Evolutionary conservation across 176 grass and related monocot genomes (phyloP), one percentile per base, ranked within the genome.

Genomic region (Eragrostis curvula): DNA sequence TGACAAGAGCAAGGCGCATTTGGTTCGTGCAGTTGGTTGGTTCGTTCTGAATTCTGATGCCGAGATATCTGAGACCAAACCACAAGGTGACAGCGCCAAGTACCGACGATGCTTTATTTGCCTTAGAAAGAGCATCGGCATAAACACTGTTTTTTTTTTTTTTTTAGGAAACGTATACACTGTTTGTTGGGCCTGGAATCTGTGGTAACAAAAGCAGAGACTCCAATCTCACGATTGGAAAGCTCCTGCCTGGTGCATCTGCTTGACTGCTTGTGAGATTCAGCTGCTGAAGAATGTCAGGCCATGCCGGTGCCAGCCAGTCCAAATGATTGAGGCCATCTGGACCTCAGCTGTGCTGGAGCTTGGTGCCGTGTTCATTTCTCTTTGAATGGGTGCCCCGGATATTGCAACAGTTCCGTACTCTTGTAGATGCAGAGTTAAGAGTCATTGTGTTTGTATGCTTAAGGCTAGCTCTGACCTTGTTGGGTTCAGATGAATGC

Each of bases 361-460:
- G 53, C 28, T 55, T 59, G 83, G 83, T 78, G 29, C 41, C 24
- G 43, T 49, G 66, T 85, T 78, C 30, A 78, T 71, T 68, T 61
- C 46, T 17, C 74, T 62, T 40, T 85, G 28, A 78, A 85, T 78
- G 28, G 21, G 17, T 21, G 64, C 10, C 63, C 24, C 36, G 32
- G n/a, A 28, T 21, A 49, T 66, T 50, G 44, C 32, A 50, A 36
- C 44, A 18, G 17, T 51, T 61, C 58, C 20, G 50, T 74, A 74
- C 71, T 7, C 18, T 39, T 27, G 17, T 55, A 53, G 49, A 52
- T n/a, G 49, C 49, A 74, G 44, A 44, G 16, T 30, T 72, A 51
- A 30, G 25, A 14, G 24, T 16, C 8, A 4, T 40, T 8, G 7
- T 7, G 14, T 39, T 7, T 18, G 13, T 16, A 16, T 45, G 44